A percentile compares a stretch with the other conserved stretches of the same genome.
Evolutionary conservation across 2,329 filamentous ascomycete species (phyloP).

Genomic region (Colletotrichum agaves): DNA sequence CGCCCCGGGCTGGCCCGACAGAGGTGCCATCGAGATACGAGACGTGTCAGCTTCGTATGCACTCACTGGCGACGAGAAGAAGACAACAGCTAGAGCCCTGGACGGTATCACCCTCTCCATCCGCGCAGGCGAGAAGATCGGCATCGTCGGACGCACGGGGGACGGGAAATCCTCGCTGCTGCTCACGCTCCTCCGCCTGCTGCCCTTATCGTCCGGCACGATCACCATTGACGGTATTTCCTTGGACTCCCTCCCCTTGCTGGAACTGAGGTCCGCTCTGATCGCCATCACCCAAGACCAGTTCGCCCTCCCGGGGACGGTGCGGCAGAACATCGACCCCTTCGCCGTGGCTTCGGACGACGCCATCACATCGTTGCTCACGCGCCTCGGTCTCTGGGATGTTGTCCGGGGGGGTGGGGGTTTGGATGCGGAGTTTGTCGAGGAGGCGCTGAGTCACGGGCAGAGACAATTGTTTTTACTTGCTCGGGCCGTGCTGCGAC

Average conservation of each 20-base stretch:
- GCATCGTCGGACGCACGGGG: constrained; percentile 50
- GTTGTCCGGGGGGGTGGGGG: constrained; percentile 41
- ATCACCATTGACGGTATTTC: constrained; percentile 50
- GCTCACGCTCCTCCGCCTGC: constrained; percentile 55
- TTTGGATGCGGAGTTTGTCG: constrained; percentile 40
- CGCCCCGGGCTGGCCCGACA: constrained; percentile 46
- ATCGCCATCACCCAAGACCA: constrained; percentile 34
- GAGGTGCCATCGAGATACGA: constrained; percentile 47
- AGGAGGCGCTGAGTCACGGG: constrained; percentile 46
- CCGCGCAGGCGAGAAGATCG: constrained; percentile 46
- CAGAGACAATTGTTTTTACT: constrained; percentile 48
- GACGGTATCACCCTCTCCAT: constrained; percentile 54
- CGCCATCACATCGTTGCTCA: constrained; percentile 16
- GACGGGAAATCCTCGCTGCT: constrained; percentile 42
- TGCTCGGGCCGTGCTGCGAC: constrained; percentile 46
- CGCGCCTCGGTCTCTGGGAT: constrained; percentile 35
- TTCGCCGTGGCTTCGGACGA: constrained; percentile 46
- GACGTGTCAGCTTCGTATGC: constrained; percentile 37
- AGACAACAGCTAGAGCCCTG: constrained; percentile 39
- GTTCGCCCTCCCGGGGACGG: constrained; percentile 30
- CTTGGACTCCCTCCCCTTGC: constrained; percentile 32
- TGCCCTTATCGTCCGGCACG: constrained; percentile 51
- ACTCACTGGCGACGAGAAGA: constrained; percentile 40
- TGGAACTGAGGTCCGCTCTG: constrained; percentile 38
- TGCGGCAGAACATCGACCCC: constrained; percentile 68